phyloP scores from a whole-genome alignment of 2,329 filamentous ascomycete genomes.

The Chaetomiaceae sp. region DNA sequence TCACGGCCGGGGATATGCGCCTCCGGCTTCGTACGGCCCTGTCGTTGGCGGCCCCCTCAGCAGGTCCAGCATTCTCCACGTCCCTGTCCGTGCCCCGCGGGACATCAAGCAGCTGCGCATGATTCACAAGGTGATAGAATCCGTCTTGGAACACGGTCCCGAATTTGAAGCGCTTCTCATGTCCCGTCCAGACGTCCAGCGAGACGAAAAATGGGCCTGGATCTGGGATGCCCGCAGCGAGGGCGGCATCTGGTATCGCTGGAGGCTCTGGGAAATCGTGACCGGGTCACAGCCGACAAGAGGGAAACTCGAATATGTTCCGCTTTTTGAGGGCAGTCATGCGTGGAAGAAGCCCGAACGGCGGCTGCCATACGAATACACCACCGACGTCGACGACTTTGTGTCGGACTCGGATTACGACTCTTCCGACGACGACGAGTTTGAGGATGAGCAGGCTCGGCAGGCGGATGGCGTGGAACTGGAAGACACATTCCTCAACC shows the following conservation, averaged over 20 bases:
- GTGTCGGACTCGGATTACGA: slow-evolving; percentile 81
- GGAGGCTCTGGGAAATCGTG: slow-evolving; percentile 83
- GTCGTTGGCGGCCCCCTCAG: slow-evolving; percentile 37
- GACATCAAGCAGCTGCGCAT: slow-evolving; percentile 75
- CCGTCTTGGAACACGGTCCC: slow-evolving; percentile 70
- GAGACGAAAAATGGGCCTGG: slow-evolving; percentile 89
- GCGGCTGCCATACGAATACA: slow-evolving; percentile 74
- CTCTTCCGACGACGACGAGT: slow-evolving; percentile 78
- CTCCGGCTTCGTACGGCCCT: slow-evolving; percentile 63
- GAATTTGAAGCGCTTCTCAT: slow-evolving; percentile 92
- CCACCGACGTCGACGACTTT: slow-evolving; percentile 70
- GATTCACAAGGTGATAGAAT: slow-evolving; percentile 84
- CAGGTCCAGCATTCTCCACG: slow-evolving; percentile 51
- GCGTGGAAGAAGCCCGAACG: slow-evolving; percentile 74
- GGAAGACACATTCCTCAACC: slow-evolving; percentile 67
- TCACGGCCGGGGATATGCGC: slow-evolving; percentile 64
- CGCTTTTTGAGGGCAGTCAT: slow-evolving; percentile 70
- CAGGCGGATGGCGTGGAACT: slow-evolving; percentile 36
- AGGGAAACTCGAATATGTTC: slow-evolving; percentile 50
- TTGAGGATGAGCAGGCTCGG: slow-evolving; percentile 52
- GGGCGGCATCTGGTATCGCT: slow-evolving; percentile 87
- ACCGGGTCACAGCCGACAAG: slow-evolving; percentile 53
- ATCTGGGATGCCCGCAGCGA: slow-evolving; percentile 78
- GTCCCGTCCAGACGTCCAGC: slow-evolving; percentile 76
- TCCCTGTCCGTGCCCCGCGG: slow-evolving; percentile 68